Evolutionary conservation across 1,284 basidiomycete genomes (phyloP), one percentile per base, ranked within the genome.

Genomic region (Coniferiporia sulphurascens): DNA sequence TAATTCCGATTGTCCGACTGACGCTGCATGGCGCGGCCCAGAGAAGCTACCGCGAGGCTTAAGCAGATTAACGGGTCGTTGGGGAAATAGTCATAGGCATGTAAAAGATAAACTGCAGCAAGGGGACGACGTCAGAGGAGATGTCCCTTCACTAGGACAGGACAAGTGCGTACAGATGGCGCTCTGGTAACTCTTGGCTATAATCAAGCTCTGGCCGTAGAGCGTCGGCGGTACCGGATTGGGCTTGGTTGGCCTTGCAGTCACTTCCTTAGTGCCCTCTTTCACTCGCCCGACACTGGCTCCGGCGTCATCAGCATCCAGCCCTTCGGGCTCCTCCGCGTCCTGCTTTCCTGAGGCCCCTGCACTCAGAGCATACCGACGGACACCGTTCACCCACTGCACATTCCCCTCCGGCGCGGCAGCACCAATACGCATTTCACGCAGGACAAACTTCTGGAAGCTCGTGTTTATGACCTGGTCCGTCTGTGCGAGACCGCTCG

Each of bases 1-100:
- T 96, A 93, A 67, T 98, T 90, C 50, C 94, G 76, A 70, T 99
- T 98, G 73, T 98, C 96, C 5, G 90, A 87, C 70, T 98, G 95
- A 9, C 96, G 82, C 66, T 96, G 93, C 84, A 93, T 93, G 0
- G 93, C 88, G 41, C 96, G 82, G 8, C 93, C 91, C 38, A 96
- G 76, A 48, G 91, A 97, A 0, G 92, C 87, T 43, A 95, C 85
- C 0, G 88, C 89, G 5, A 96, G 78, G 38, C 81, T 85, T 13
- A 99, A 76, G 68, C 89, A 94, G 17, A 97, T 78, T 69, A 97
- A 78, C 0, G 95, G 90, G 69, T 98, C 93, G 32, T 90, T 79
- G 0, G 85, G 88, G 63, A 86, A 87, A 62, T 91, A 81, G 62
- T 95, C 93, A 70, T 91, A 93, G 0, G 93, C 93, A 64, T 95